phyloP scores from a whole-genome alignment of 140 eudicot species.

The Senecio squalidus region DNA sequence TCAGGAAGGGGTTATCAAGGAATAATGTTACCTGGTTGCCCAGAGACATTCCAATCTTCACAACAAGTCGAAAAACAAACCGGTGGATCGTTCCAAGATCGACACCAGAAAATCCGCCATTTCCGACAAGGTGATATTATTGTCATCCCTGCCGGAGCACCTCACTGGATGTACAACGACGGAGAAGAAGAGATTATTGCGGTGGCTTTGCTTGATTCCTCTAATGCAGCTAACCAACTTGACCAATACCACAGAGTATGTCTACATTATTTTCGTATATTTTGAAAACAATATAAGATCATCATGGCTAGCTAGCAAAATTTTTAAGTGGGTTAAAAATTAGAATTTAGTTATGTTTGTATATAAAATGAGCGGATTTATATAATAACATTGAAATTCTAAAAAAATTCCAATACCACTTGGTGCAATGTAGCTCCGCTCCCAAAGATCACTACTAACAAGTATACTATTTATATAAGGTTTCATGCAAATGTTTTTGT shows the following conservation, averaged over 20 bases:
- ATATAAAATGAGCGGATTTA: too few relatives aligned
- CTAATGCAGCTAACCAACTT: slow-evolving; percentile 65
- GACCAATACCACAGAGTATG: slow-evolving; percentile 58
- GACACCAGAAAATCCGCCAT: slow-evolving; percentile 62
- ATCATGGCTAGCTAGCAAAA: too few relatives aligned
- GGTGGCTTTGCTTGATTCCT: slow-evolving; percentile 46
- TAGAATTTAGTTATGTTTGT: too few relatives aligned
- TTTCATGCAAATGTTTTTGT: too few relatives aligned
- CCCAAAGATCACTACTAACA: too few relatives aligned
- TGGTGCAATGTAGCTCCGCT: too few relatives aligned
- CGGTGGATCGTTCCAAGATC: slow-evolving; percentile 47
- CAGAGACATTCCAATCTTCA: slow-evolving; percentile 63
- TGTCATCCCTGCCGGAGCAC: slow-evolving; percentile 58
- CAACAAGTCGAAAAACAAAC: slow-evolving; percentile 29
- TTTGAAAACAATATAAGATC: too few relatives aligned
- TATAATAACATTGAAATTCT: too few relatives aligned
- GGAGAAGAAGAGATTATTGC: slow-evolving; percentile 50
- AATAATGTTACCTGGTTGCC: slow-evolving; percentile 63
- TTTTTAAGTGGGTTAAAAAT: too few relatives aligned
- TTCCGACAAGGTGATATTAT: slow-evolving; percentile 60
- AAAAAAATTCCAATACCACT: too few relatives aligned
- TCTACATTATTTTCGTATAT: too few relatives aligned
- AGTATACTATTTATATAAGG: too few relatives aligned
- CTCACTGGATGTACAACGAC: slow-evolving; percentile 73
- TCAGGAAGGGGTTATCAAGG: slow-evolving; percentile 67